Evolutionary conservation across 1,284 basidiomycete species (phyloP).

Genomic region (Apiotrichum siamense): DNA sequence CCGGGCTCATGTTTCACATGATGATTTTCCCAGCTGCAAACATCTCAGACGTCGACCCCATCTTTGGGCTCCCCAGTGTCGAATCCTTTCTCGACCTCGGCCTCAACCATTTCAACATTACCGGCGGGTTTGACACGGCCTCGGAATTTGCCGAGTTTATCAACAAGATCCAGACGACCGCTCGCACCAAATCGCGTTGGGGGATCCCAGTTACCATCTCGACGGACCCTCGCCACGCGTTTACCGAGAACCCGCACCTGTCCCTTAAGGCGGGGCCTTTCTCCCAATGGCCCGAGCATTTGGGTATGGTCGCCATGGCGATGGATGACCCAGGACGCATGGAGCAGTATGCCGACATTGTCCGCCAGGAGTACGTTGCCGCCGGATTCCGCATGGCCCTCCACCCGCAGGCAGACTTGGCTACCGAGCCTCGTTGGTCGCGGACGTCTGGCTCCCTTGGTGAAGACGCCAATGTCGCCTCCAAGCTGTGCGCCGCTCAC

Average conservation of each 20-base stretch:
- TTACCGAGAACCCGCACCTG: constrained; percentile 6
- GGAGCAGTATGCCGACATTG: constrained; percentile 15
- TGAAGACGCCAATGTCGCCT: constrained; percentile 13
- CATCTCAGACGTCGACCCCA: neutral
- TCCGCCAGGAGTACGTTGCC: constrained; percentile 16
- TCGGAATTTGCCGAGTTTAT: constrained; percentile 6
- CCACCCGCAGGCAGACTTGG: constrained; percentile 17
- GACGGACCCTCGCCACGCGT: constrained; percentile 18
- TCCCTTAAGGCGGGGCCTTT: constrained; percentile 9
- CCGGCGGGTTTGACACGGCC: constrained; percentile 5
- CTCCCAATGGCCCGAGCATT: constrained; percentile 17
- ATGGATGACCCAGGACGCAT: constrained; percentile 6
- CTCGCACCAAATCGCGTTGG: neutral
- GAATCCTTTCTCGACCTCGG: constrained; percentile 2
- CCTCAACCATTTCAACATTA: constrained; percentile 14
- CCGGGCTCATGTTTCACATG: constrained; percentile 16
- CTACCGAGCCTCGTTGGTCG: constrained; percentile 13
- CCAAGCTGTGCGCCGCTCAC: constrained; percentile 4
- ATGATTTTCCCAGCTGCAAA: neutral
- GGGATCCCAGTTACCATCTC: constrained; percentile 15
- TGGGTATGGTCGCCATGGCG: constrained; percentile 17
- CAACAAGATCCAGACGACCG: constrained; percentile 9
- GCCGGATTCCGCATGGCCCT: constrained; percentile 12
- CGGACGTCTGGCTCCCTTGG: constrained; percentile 11
- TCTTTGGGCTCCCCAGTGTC: neutral